Base-by-base conservation (phyloP, 192 early-diverging fungal genomes). In the Rhizophagus sp. region DNA sequence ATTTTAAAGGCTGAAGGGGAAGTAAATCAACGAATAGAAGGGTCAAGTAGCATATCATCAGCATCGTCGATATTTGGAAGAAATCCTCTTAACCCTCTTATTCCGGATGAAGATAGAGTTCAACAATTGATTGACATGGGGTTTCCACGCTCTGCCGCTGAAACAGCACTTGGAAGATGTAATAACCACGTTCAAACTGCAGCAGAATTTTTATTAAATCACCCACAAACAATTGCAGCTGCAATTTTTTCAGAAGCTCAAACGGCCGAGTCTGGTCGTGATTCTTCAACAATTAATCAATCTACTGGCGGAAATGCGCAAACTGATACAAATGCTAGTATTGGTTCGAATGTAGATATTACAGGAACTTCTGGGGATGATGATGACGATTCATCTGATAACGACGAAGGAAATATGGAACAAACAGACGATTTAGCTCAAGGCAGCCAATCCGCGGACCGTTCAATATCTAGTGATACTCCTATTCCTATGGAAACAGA, bases 71-170 rank as follows among this genome's bases (percentile, higher is more conserved):
- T 86, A 52, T 86, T 86, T 80, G 85, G 84, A 12, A 80, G 86
- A 30, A 85, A 86, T 3, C 71, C 44, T 3, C 9, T 12, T 47
- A 47, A 41, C 5, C 39, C 39, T 41, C 39, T 88, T 27, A 85
- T 89, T 34, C 87, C 94, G 6, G 90, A 95, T 84, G 87, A 88
- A 36, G 85, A 85, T 11, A 84, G 87, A 49, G 84, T 97, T 19
- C 86, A 90, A n/a, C 91, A 91, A 62, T 85, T 98, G 17, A 82
- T 92, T 17, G 92, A 94, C 30, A 95, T 99, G 96, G 97, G 97
- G 0, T 99, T 97, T 81, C 85, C 92, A 5, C 87, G 92, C 13
- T 84, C 86, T 24, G 92, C 92, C 12, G 95, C 96, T 2, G 94
- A 94, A 79, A 86, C 83, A 27, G 96, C 96, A 6, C 82, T 99